Percentiles rank a stretch among this genome's conserved stretches.
phyloP scores from a whole-genome alignment of 2,329 filamentous ascomycete genomes.

The Ophiostoma perfectum region DNA sequence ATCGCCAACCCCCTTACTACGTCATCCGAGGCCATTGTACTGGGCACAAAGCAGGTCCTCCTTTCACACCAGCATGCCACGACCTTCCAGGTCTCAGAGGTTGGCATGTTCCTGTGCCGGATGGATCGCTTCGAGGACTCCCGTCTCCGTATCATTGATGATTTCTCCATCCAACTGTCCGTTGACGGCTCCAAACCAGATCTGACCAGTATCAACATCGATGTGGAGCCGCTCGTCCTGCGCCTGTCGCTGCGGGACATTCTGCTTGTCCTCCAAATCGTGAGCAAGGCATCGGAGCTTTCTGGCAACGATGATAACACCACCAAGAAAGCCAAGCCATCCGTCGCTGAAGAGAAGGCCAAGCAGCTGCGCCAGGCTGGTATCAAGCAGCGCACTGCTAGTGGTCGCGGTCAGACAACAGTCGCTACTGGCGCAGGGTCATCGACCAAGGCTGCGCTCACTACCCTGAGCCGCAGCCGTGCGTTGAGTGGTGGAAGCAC shows the following conservation, averaged over 20 bases:
- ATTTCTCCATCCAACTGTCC: conserved; percentile 87
- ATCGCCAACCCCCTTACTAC: conserved; percentile 89
- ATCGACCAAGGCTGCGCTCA: conserved; percentile 4
- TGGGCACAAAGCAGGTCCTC: conserved; percentile 88
- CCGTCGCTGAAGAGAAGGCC: conserved; percentile 49
- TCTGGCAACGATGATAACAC: conserved; percentile 54
- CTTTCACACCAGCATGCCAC: conserved; percentile 90
- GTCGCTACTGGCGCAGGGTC: conserved; percentile 33
- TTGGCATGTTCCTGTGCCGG: conserved; percentile 96
- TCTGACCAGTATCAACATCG: conserved; percentile 73
- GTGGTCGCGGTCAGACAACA: conserved; percentile 51
- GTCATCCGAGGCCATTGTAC: conserved; percentile 90
- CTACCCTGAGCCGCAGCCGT: neutral
- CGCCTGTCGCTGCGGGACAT: conserved; percentile 91
- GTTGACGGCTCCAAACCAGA: conserved; percentile 65
- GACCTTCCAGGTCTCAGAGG: conserved; percentile 85
- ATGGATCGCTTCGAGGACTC: conserved; percentile 97
- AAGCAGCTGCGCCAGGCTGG: conserved; percentile 48
- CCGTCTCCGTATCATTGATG: conserved; percentile 85
- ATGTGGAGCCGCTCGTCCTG: conserved; percentile 86
- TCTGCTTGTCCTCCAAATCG: conserved; percentile 83
- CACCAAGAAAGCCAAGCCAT: conserved; percentile 39
- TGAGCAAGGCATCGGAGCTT: conserved; percentile 84
- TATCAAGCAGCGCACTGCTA: conserved; percentile 52
- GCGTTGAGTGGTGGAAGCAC: conserved; percentile 9